Evolutionary conservation across 768 basidiomycete genomes (phyloP).

Genomic region (Suillus brevipes): DNA sequence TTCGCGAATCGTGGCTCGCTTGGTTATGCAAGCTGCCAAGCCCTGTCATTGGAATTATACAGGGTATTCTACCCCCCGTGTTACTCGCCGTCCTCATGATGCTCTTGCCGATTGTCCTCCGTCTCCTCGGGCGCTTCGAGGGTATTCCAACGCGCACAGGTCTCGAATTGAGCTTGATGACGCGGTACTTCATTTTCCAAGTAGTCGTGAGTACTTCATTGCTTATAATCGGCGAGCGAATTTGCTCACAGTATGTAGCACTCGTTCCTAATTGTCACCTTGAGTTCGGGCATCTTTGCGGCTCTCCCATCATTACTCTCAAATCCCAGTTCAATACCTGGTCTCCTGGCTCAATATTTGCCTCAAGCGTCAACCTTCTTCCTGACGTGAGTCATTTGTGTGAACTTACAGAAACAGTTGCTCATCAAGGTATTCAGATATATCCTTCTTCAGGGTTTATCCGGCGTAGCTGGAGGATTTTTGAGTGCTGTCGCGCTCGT

Average conservation of each 20-base stretch:
- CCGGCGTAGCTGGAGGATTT: conserved; percentile 79
- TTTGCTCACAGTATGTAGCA: conserved; percentile 50
- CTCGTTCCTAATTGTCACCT: conserved; percentile 88
- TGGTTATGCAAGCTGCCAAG: conserved; percentile 80
- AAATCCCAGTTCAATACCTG: conserved; percentile 70
- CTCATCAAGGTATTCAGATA: conserved; percentile 44
- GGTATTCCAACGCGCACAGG: conserved; percentile 85
- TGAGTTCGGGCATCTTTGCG: conserved; percentile 80
- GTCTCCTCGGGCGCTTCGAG: conserved; percentile 80
- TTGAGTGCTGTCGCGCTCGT: conserved; percentile 72
- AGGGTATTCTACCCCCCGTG: conserved; percentile 87
- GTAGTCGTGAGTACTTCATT: conserved; percentile 64
- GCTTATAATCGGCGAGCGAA: conserved; percentile 1
- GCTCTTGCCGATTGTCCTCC: conserved; percentile 81
- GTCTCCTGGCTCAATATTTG: conserved; percentile 71
- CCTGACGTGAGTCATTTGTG: conserved; percentile 58
- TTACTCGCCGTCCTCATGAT: conserved; percentile 89
- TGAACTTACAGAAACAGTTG: conserved; percentile 1
- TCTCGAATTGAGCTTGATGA: conserved; percentile 90
- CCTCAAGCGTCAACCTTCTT: conserved; percentile 89
- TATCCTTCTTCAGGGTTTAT: conserved; percentile 76
- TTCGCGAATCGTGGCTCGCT: conserved; percentile 63
- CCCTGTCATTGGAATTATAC: conserved; percentile 75
- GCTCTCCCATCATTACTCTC: conserved; percentile 62
- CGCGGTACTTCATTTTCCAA: conserved; percentile 88